These are phyloP conservation scores for Teratosphaeria zuluensis DNA, from an alignment of 2,329 filamentous ascomycete genomes.

Conservation along the genomic window DNA sequence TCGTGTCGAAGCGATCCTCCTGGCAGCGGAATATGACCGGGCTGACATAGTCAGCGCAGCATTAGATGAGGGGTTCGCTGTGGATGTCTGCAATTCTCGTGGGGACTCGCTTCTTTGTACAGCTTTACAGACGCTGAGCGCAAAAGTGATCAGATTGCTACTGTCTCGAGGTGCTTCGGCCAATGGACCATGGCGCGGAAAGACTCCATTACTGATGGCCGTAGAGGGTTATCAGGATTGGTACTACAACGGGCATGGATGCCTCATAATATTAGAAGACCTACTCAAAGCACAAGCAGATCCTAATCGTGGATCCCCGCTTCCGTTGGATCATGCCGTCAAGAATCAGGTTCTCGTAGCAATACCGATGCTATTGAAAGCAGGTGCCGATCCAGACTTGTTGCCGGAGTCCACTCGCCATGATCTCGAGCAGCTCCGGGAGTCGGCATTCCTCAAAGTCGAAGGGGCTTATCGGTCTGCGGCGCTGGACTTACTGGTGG, in stretches of 20 bases:
- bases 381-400: too few species aligned
- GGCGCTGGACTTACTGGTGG: too few species aligned
- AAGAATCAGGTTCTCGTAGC: background rate
- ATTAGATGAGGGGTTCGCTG: background rate
- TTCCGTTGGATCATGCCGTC: background rate
- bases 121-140: too few species aligned
- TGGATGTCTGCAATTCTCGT: background rate
- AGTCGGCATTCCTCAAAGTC: too few species aligned
- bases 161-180: background rate
- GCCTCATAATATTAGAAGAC: background rate
- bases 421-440: too few species aligned
- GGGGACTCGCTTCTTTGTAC: background rate
- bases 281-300: background rate
- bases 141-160: background rate
- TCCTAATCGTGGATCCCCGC: background rate
- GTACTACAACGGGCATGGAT: background rate
- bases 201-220: background rate
- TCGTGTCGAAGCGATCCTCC: background rate
- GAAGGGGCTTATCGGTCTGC: too few species aligned
- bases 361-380: too few species aligned
- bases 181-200: too few species aligned
- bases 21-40: background rate
- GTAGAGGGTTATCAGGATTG: background rate
- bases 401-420: too few species aligned
- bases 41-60: background rate